Conservation (phyloP, 805 yeast species). For the Barnettozyma salicaria region DNA sequence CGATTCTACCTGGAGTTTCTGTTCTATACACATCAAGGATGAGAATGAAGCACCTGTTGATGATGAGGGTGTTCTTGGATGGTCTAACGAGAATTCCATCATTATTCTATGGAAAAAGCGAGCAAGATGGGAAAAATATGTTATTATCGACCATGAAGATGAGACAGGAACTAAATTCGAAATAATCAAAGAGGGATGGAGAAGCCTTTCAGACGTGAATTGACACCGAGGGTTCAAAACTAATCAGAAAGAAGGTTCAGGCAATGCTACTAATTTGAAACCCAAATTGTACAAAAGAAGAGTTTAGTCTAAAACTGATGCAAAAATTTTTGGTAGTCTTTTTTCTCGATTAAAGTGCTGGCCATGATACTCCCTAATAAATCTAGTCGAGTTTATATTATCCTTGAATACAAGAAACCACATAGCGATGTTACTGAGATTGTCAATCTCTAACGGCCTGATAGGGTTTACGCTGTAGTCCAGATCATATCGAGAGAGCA, state of each 20-base stretch:
- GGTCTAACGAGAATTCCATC: slow-evolving; percentile 66
- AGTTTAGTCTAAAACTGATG: slow-evolving; percentile 22
- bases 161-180: slow-evolving; percentile 40
- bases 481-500: slow-evolving; percentile 47
- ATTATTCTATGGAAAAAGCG: slow-evolving; percentile 69
- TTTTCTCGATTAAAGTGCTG: slow-evolving; percentile 26
- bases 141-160: slow-evolving; percentile 45
- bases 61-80: slow-evolving; percentile 52
- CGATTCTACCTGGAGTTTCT: slow-evolving; percentile 83
- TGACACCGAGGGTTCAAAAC: no score
- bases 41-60: slow-evolving; percentile 24
- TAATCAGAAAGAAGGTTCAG: no score
- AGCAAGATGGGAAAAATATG: slow-evolving; percentile 84
- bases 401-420: slow-evolving; percentile 42
- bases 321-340: slow-evolving; percentile 26
- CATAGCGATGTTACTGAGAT: slow-evolving; percentile 8
- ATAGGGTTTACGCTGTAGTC: slow-evolving; percentile 23
- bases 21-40: slow-evolving; percentile 50
- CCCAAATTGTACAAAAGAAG: no score
- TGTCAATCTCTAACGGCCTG: slow-evolving; percentile 7
- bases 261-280: no score
- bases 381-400: slow-evolving; percentile 40
- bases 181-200: slow-evolving; percentile 67
- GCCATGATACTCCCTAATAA: slow-evolving; percentile 50
- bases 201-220: slow-evolving; percentile 34